A percentile compares a stretch with the other conserved stretches of the same genome.
phyloP scores from a whole-genome alignment of 1,284 basidiomycete genomes.

The Ganoderma lucidum region DNA sequence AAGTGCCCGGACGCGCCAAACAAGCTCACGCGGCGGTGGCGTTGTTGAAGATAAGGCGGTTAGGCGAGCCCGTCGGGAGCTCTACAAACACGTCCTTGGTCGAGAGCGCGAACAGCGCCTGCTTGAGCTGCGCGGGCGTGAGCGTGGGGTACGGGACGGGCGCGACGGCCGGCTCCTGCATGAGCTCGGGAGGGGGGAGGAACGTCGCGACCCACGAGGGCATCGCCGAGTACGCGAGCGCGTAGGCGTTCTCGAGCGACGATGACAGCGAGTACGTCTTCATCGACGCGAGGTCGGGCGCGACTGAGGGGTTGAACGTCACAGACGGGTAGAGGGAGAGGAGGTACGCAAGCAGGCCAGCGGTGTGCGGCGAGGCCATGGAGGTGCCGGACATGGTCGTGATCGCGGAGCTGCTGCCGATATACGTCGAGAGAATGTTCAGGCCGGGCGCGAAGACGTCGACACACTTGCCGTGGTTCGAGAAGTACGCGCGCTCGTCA shows the following conservation, averaged over 20 bases:
- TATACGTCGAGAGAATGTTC: constrained; percentile 77
- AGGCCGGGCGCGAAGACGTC: constrained; percentile 81
- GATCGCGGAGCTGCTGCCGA: constrained; percentile 59
- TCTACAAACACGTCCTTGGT: constrained; percentile 52
- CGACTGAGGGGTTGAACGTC: constrained; percentile 54
- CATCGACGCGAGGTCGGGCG: constrained; percentile 41
- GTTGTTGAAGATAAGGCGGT: constrained; percentile 71
- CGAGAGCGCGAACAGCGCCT: constrained; percentile 62
- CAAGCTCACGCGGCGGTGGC: constrained; percentile 40
- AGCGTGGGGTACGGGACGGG: constrained; percentile 54
- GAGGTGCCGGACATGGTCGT: constrained; percentile 75
- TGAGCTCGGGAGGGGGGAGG: constrained; percentile 63
- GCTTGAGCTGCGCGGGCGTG: constrained; percentile 66
- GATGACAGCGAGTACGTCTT: constrained; percentile 27
- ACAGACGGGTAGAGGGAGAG: constrained; percentile 67
- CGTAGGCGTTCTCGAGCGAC: constrained; percentile 52
- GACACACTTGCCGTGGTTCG: constrained; percentile 75
- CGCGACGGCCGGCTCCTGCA: constrained; percentile 44
- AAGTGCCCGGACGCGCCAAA: background rate
- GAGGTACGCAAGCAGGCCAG: constrained; percentile 78
- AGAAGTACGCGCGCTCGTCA: constrained; percentile 83
- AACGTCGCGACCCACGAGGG: constrained; percentile 67
- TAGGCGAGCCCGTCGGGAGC: constrained; percentile 57
- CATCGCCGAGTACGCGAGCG: constrained; percentile 59
- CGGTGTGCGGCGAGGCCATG: constrained; percentile 65